Evolutionary conservation across 371 early-diverging fungal genomes (phyloP).

Genomic region (Parasitella parasitica): DNA sequence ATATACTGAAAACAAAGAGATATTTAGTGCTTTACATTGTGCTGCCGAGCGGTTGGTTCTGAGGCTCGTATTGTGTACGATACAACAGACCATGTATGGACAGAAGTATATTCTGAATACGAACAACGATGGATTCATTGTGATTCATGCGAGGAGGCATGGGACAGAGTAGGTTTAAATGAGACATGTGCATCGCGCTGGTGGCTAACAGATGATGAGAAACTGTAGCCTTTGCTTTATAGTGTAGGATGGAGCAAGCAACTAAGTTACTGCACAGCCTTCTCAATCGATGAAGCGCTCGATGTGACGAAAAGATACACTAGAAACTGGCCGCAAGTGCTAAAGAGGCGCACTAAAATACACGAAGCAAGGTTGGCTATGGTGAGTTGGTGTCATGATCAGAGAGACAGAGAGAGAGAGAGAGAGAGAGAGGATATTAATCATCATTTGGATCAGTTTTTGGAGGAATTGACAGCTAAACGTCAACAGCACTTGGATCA

Average conservation of each 20-base stretch:
- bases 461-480: constrained; percentile 12
- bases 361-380: constrained; percentile 46
- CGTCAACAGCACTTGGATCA: constrained; percentile 13
- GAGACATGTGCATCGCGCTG: too few relatives aligned
- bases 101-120: constrained; percentile 61
- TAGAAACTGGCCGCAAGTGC: constrained; percentile 40
- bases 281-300: constrained; percentile 55
- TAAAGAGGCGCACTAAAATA: constrained; percentile 50
- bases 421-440: too few relatives aligned
- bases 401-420: too few relatives aligned
- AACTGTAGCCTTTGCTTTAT: constrained; percentile 57
- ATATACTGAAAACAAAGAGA: neutral
- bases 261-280: constrained; percentile 61
- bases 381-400: constrained; percentile 24
- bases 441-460: neutral
- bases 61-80: constrained; percentile 66
- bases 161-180: constrained; percentile 38
- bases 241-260: constrained; percentile 76
- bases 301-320: constrained; percentile 68
- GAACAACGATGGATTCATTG: constrained; percentile 69
- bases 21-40: constrained; percentile 64
- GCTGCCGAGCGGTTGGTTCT: constrained; percentile 63
- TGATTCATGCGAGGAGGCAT: constrained; percentile 70
- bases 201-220: too few relatives aligned
- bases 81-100: constrained; percentile 71